Percentiles rank a stretch among this genome's conserved stretches.
These are phyloP conservation scores for Tylopilus vinaceipallidus DNA, from an alignment of 768 basidiomycete species.

Conservation along the genomic window DNA sequence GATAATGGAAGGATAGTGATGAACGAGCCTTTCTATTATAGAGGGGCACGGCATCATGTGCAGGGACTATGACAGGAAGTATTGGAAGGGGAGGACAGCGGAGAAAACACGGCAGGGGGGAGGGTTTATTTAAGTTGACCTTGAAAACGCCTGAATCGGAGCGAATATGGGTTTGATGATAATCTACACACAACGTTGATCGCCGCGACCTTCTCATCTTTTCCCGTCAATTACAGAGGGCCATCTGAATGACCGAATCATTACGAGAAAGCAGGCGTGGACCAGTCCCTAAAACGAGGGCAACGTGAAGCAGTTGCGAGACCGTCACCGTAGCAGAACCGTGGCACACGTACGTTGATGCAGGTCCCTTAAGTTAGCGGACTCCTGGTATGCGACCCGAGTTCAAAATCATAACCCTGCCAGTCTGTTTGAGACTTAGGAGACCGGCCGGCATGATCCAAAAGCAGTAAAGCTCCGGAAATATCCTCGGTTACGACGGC, in stretches of 20 bases:
- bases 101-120: conserved; percentile 11
- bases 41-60: conserved; percentile 4
- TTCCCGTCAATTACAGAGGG: conserved; percentile 30
- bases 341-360: conserved; percentile 16
- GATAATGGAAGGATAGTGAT: conserved; percentile 18
- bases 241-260: conserved; percentile 33
- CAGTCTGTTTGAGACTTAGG: conserved; percentile 6
- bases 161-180: conserved; percentile 35
- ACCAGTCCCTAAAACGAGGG: conserved; percentile 28
- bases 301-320: conserved; percentile 14
- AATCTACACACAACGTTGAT: conserved; percentile 37
- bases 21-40: conserved; percentile 17
- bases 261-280: conserved; percentile 33
- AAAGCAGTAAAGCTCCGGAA: conserved; percentile 7
- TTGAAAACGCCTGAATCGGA: conserved; percentile 27
- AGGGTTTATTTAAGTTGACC: conserved; percentile 27
- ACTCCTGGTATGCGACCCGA: conserved; percentile 9
- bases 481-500: background rate
- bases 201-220: conserved; percentile 33
- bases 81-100: conserved; percentile 6
- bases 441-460: background rate
- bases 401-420: conserved; percentile 1
- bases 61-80: background rate
- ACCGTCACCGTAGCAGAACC: conserved; percentile 3
- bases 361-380: conserved; percentile 6